phyloP scores from a whole-genome alignment of 2,329 filamentous ascomycete genomes.

The Pseudogymnoascus sp. region DNA sequence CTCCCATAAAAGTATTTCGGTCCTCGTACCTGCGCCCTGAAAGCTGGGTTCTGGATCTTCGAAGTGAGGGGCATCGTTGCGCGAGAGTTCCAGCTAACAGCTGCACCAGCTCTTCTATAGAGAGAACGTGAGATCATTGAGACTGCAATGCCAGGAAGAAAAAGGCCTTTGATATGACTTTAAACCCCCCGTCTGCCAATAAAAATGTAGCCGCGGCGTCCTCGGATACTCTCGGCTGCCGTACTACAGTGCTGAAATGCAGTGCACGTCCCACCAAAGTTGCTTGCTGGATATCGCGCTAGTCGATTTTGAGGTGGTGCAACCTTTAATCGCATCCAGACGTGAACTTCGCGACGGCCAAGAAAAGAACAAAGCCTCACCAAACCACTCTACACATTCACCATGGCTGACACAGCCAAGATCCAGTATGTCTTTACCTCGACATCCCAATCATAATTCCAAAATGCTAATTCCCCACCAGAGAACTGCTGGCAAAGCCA shows the following conservation, averaged over 20 bases:
- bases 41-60: conserved; percentile 58
- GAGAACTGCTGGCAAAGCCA: conserved; percentile 83
- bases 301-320: conserved; percentile 16
- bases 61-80: conserved; percentile 72
- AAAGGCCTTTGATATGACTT: not conserved
- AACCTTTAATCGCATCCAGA: conserved; percentile 16
- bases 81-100: conserved; percentile 39
- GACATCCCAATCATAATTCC: not conserved
- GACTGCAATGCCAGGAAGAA: conserved; percentile 20
- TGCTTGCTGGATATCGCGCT: conserved; percentile 14
- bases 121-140: conserved; percentile 54
- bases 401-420: conserved; percentile 58
- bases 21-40: conserved; percentile 45
- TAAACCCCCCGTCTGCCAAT: not conserved
- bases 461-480: conserved; percentile 33
- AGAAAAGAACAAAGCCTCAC: conserved; percentile 19
- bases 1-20: conserved; percentile 3
- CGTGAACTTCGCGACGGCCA: conserved; percentile 19
- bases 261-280: conserved; percentile 5
- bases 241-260: not conserved
- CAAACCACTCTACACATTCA: conserved; percentile 22
- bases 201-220: conserved; percentile 8
- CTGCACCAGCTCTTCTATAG: conserved; percentile 46
- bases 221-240: conserved; percentile 2
- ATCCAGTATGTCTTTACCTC: conserved; percentile 51